Conservation (phyloP, 2,329 filamentous ascomycete species). For the Tolypocladium nubicola region DNA sequence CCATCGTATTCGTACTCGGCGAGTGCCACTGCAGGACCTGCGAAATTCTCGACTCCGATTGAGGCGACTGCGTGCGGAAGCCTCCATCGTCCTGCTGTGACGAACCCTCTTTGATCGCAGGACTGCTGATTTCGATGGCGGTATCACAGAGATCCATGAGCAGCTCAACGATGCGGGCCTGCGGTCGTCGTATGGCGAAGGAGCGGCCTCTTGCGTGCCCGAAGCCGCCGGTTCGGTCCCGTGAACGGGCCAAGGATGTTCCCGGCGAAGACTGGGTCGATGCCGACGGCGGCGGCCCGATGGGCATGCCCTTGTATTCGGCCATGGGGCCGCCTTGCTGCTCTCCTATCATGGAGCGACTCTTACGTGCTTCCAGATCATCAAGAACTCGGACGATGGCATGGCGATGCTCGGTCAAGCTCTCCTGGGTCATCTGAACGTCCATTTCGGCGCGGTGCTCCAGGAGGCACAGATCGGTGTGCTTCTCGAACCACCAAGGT, state of each 20-base stretch:
- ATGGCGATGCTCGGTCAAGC: constrained; percentile 82
- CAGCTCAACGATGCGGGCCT: constrained; percentile 88
- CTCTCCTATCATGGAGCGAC: constrained; percentile 49
- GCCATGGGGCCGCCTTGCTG: constrained; percentile 44
- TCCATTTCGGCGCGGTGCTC: constrained; percentile 97
- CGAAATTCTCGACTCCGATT: constrained; percentile 88
- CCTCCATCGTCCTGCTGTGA: constrained; percentile 55
- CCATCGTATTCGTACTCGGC: constrained; percentile 78
- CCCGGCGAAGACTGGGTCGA: constrained; percentile 63
- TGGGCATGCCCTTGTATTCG: constrained; percentile 81
- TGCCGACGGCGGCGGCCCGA: constrained; percentile 65
- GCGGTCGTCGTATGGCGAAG: constrained; percentile 81
- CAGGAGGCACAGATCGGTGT: constrained; percentile 90
- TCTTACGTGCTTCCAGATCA: constrained; percentile 70
- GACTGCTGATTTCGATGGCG: constrained; percentile 86
- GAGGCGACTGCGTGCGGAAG: constrained; percentile 85
- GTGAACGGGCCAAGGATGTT: constrained; percentile 60
- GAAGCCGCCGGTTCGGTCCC: constrained; percentile 63
- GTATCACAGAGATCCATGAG: constrained; percentile 94
- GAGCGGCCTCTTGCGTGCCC: constrained; percentile 76
- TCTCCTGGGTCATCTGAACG: constrained; percentile 91
- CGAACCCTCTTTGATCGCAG: constrained; percentile 77
- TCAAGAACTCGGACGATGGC: constrained; percentile 92
- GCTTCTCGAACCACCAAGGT: constrained; percentile 99
- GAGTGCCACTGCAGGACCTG: constrained; percentile 97